These are phyloP conservation scores for Ananas comosus DNA, from an alignment of 176 grass and related monocot genomes.

Conservation along the genomic window DNA sequence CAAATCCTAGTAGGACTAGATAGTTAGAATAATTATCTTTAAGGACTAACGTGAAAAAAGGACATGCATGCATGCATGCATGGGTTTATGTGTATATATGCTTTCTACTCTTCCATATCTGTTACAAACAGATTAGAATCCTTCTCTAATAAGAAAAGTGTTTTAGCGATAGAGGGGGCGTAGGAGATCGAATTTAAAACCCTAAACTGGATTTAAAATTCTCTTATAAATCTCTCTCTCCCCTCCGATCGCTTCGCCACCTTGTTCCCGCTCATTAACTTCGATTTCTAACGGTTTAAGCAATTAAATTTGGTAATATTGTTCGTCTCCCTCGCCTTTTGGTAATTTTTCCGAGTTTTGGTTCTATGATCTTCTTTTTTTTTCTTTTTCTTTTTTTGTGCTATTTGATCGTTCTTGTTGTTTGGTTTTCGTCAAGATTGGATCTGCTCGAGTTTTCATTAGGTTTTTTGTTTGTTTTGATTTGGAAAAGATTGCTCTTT, in stretches of 20 bases:
- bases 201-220: no score
- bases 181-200: no score
- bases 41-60: background rate
- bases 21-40: no score
- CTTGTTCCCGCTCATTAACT: no score
- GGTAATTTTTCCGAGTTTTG: slow-evolving; percentile 14
- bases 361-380: slow-evolving; percentile 1
- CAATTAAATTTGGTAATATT: background rate
- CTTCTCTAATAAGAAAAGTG: background rate
- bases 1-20: no score
- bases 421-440: slow-evolving; percentile 6
- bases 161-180: no score
- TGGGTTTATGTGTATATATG: background rate
- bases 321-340: background rate
- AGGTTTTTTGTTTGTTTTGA: slow-evolving; percentile 11
- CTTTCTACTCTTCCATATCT: background rate
- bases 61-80: slow-evolving; percentile 27
- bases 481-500: slow-evolving; percentile 22
- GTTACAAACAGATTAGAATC: background rate
- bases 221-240: no score
- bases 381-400: background rate
- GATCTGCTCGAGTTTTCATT: background rate
- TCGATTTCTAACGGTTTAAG: no score
- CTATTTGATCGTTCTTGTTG: slow-evolving; percentile 1
- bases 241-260: no score